Evolutionary conservation across 768 basidiomycete species (phyloP).

Genomic region (Pleurotus sapidus): DNA sequence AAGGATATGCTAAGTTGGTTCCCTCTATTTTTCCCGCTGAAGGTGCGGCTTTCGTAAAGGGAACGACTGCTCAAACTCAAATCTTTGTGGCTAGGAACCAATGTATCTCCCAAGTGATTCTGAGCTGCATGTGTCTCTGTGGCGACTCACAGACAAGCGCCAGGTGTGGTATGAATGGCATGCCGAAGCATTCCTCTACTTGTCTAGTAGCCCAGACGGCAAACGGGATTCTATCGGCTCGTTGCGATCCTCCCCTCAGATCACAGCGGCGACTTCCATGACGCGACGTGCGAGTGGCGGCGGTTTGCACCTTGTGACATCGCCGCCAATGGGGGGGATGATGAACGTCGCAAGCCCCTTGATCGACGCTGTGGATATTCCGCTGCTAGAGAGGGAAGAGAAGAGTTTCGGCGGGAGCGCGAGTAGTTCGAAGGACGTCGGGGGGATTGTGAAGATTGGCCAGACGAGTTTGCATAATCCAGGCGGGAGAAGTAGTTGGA

Average conservation of each 20-base stretch:
- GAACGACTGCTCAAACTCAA: not conserved
- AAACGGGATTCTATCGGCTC: not conserved
- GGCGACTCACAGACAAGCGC: slow-evolving; percentile 86
- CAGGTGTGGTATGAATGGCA: slow-evolving; percentile 99
- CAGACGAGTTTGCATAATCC: slow-evolving; percentile 94
- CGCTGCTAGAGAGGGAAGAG: slow-evolving; percentile 18
- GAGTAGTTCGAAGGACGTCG: slow-evolving; percentile 14
- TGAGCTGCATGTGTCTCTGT: slow-evolving; percentile 90
- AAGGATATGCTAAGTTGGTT: slow-evolving; percentile 99
- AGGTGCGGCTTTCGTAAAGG: slow-evolving; percentile 41
- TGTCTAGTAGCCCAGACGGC: not conserved
- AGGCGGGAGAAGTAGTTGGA: slow-evolving; percentile 88
- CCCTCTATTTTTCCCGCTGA: slow-evolving; percentile 94
- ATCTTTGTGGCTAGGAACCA: slow-evolving; percentile 61
- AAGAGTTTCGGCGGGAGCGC: slow-evolving; percentile 5
- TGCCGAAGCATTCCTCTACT: slow-evolving; percentile 82
- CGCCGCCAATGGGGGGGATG: not conserved
- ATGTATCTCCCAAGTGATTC: slow-evolving; percentile 90
- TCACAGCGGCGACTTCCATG: not conserved
- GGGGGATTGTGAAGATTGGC: slow-evolving; percentile 81
- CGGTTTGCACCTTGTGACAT: not conserved
- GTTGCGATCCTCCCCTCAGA: not conserved
- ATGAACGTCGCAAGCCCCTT: slow-evolving; percentile 56
- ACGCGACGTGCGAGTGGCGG: not conserved
- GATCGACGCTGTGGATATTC: slow-evolving; percentile 59